Conservation (phyloP, 202 grass and related monocot genomes). For the Hordeum pubiflorum region DNA sequence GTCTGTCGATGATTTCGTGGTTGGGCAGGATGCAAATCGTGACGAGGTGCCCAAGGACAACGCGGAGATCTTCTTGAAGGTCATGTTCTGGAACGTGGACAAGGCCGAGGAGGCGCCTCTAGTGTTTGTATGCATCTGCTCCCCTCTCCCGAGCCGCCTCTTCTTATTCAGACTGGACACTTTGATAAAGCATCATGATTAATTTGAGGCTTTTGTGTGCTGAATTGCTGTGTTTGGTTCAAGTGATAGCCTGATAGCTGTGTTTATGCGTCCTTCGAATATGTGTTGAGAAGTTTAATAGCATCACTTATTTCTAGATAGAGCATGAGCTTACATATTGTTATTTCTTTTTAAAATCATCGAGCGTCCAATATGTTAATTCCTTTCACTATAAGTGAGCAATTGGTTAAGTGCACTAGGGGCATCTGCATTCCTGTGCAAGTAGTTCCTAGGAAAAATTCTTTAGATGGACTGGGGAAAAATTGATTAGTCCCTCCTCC, state of each 20-base stretch:
- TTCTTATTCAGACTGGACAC: neutral
- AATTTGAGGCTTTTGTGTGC: neutral
- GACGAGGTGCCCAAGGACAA: constrained; percentile 93
- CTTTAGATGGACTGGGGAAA: neutral
- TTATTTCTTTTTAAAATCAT: neutral
- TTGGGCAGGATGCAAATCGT: constrained; percentile 47
- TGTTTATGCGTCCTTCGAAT: neutral
- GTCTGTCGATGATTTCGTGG: neutral
- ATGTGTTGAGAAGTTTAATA: neutral
- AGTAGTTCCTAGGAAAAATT: neutral
- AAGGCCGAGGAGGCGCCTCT: constrained; percentile 94
- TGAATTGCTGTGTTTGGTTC: neutral
- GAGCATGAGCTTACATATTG: neutral
- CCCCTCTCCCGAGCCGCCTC: neutral
- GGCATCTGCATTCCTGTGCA: neutral
- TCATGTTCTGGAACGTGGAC: constrained; percentile 99
- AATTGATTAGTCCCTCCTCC: neutral
- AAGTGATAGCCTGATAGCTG: neutral
- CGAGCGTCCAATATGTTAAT: neutral
- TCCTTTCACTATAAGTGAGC: too few species aligned
- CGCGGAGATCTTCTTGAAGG: constrained; percentile 99
- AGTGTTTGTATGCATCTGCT: constrained; percentile 65
- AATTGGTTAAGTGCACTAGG: neutral
- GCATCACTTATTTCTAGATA: neutral
- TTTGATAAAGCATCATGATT: neutral